Conservation (phyloP, 2,329 filamentous ascomycete genomes). For the Stemphylium lycopersici region DNA sequence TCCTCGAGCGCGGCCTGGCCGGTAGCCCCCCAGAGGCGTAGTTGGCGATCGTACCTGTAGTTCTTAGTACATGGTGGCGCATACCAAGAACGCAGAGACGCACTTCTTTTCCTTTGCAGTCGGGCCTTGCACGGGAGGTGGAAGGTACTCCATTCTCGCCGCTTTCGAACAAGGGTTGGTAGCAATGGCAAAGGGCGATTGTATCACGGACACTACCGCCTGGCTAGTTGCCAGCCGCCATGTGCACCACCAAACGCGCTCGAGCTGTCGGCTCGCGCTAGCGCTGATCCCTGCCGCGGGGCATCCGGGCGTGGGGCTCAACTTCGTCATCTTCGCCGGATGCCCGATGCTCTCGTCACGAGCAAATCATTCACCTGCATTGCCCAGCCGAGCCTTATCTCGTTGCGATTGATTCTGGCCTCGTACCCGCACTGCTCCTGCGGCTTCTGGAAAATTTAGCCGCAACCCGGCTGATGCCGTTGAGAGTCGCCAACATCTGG, state of each 20-base stretch:
- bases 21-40: conserved; percentile 91
- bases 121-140: conserved; percentile 50
- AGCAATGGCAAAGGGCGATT: conserved; percentile 4
- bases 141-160: conserved; percentile 43
- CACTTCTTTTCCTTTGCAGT: conserved; percentile 64
- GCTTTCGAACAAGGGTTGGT: not conserved
- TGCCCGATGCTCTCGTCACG: conserved; percentile 4
- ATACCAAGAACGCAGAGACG: no score
- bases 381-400: not conserved
- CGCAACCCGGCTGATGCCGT: conserved; percentile 23
- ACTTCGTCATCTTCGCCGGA: conserved; percentile 11
- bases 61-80: no score
- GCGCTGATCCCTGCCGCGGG: conserved; percentile 19
- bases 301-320: conserved; percentile 7
- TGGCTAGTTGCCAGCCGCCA: conserved; percentile 1
- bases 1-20: conserved; percentile 90
- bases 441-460: not conserved
- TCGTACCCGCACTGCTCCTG: not conserved
- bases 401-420: not conserved
- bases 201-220: not conserved
- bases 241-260: not conserved
- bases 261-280: conserved; percentile 17
- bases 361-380: conserved; percentile 7
- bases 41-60: conserved; percentile 75
- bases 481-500: conserved; percentile 10